A percentile compares a stretch with the other conserved stretches of the same genome.
phyloP scores from a whole-genome alignment of 2,329 filamentous ascomycete species.

The Aspergillus sojae region DNA sequence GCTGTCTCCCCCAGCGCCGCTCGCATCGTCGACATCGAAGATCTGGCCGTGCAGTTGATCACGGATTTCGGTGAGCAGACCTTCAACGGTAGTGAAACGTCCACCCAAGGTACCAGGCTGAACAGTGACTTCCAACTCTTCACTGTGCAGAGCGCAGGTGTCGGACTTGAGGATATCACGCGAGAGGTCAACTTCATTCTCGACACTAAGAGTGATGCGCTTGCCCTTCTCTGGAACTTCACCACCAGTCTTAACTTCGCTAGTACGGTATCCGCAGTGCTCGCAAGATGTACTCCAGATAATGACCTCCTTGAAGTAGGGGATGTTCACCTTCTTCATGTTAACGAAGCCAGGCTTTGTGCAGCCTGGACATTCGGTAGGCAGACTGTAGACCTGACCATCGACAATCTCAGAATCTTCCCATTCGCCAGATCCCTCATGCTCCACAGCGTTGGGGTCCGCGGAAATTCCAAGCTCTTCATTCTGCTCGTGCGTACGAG shows the following conservation, averaged over 20 bases:
- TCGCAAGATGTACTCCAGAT: conserved; percentile 94
- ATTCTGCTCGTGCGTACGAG: conserved; percentile 83
- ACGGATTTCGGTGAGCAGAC: conserved; percentile 86
- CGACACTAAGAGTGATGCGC: conserved; percentile 76
- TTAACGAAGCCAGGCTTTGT: conserved; percentile 83
- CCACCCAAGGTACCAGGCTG: conserved; percentile 94
- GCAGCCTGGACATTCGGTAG: conserved; percentile 89
- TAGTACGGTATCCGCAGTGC: conserved; percentile 89
- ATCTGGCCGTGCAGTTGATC: conserved; percentile 87
- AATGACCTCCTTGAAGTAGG: conserved; percentile 95
- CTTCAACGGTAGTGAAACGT: conserved; percentile 95
- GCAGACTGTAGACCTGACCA: conserved; percentile 91
- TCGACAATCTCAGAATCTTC: conserved; percentile 82
- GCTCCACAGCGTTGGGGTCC: conserved; percentile 39
- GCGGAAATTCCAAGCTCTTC: conserved; percentile 74
- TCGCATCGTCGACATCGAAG: conserved; percentile 69
- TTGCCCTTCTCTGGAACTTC: conserved; percentile 84
- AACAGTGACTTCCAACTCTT: conserved; percentile 82
- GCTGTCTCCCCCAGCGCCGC: conserved; percentile 72
- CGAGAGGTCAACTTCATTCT: conserved; percentile 71
- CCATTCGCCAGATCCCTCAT: conserved; percentile 52
- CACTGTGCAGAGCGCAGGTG: conserved; percentile 82
- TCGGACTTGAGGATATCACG: conserved; percentile 97
- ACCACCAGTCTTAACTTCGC: conserved; percentile 97
- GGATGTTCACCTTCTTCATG: conserved; percentile 99